Evolutionary conservation across 805 yeast species (phyloP), one percentile per base, ranked within the genome.

Genomic region (Candida awuae): DNA sequence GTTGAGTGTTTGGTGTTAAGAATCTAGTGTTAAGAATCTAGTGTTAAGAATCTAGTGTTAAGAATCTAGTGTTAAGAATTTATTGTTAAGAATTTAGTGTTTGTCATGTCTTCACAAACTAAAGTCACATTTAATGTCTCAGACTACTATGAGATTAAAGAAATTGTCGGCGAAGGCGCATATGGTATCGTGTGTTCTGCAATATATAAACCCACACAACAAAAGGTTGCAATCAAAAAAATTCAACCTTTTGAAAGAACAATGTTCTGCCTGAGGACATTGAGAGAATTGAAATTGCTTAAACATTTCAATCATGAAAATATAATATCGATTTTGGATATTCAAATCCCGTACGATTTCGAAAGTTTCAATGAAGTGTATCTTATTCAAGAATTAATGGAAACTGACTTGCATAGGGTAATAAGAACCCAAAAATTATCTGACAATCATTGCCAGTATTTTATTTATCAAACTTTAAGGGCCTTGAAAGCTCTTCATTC

Each of bases 161-260:
- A 84, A 48, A 74, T 90, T 13, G 79, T 90, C 2, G 97, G 97
- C 8, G 95, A 87, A 60, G 97, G 97, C 15, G 97, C 97, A 0
- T 90, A 90, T 56, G 97, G 97, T 6, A 77, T 88, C 10, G 97
- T 90, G 9, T 79, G 96, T 59, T 76, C 90, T 9, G 97, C 97
- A 0, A 62, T 79, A 9, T 95, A 90, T 61, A 74, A 75, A 53
- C 95, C 95, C 6, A 74, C 92, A 1, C 80, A 81, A 39, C 88
- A 82, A 50, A 77, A 77, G 47, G 97, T 90, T n/a, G 97, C 97
- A 29, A 87, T 90, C 54, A 90, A 90, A 61, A 90, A 88, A 63
- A 86, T 90, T 47, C 83, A 82, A 55, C 97, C 97, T 10, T 90
- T 90, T 56, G 94, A 82, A 51, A 73, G 94, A 45, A 73, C 90